phyloP scores from a whole-genome alignment of 2,329 filamentous ascomycete genomes.

The Botrytis aclada region DNA sequence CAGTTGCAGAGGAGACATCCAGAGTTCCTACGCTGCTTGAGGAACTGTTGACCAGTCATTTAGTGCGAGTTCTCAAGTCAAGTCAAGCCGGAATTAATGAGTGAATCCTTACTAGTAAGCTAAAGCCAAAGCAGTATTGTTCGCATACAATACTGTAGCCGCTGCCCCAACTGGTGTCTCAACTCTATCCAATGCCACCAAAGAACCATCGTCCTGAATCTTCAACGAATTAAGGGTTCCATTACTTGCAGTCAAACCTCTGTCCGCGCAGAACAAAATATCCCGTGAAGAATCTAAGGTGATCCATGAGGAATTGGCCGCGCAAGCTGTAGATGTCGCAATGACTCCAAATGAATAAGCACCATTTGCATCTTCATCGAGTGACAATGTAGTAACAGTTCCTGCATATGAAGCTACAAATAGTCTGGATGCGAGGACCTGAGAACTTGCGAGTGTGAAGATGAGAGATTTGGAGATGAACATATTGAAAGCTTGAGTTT shows the following conservation, averaged over 20 bases:
- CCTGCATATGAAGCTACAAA: conserved; percentile 7
- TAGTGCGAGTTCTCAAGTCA: not conserved
- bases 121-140: not conserved
- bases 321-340: not conserved
- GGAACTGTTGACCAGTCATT: not conserved
- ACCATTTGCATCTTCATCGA: not conserved
- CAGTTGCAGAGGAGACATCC: not conserved
- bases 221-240: conserved; percentile 8
- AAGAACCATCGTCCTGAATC: not conserved
- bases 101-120: not conserved
- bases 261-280: conserved; percentile 3
- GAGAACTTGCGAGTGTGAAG: not conserved
- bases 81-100: not conserved
- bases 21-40: conserved; percentile 1
- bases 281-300: not conserved
- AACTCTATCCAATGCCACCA: conserved; percentile 3
- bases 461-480: not conserved
- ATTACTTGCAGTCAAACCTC: not conserved
- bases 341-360: not conserved
- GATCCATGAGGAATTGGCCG: conserved; percentile 4
- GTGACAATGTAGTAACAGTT: not conserved
- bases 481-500: conserved; percentile 1
- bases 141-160: not conserved
- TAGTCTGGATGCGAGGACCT: not conserved
- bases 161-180: not conserved